Evolutionary conservation across 805 yeast species (phyloP).

Genomic region (Zygosaccharomyces bailii): DNA sequence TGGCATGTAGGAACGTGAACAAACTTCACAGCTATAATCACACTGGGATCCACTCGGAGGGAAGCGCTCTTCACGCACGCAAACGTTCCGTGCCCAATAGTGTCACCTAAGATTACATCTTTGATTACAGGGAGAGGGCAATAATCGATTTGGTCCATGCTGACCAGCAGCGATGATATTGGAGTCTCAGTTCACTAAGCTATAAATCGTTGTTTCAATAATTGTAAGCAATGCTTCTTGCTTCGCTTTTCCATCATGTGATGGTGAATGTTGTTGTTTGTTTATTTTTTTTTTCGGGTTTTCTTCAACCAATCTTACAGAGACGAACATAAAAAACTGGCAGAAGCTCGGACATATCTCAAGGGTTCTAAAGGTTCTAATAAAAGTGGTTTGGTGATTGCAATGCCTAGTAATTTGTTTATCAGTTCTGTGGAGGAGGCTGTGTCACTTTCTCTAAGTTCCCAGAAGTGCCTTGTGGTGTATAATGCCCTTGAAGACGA

Average conservation of each 20-base stretch:
- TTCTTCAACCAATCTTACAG: too few species aligned
- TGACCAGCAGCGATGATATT: constrained; percentile 1
- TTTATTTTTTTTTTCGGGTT: neutral
- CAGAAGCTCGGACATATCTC: too few species aligned
- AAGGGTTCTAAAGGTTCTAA: neutral
- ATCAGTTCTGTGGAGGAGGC: constrained; percentile 37
- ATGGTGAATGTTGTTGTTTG: neutral
- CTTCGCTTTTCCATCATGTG: neutral
- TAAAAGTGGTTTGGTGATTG: neutral
- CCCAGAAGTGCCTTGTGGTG: constrained; percentile 41
- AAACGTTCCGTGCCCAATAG: constrained; percentile 67
- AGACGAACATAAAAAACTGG: too few species aligned
- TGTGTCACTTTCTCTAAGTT: constrained; percentile 39
- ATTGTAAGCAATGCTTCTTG: neutral
- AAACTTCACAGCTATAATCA: constrained; percentile 56
- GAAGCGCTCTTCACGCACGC: constrained; percentile 57
- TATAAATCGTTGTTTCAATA: neutral
- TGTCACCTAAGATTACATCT: constrained; percentile 45
- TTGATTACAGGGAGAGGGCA: constrained; percentile 45
- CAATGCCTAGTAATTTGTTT: constrained; percentile 18
- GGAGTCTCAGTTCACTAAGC: neutral
- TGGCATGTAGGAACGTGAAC: constrained; percentile 43
- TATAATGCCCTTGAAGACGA: constrained; percentile 33
- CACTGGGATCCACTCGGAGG: constrained; percentile 35
- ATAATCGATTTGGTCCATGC: constrained; percentile 1